phyloP scores from a whole-genome alignment of 1,284 basidiomycete genomes.

The Porphyrellus sp. region DNA sequence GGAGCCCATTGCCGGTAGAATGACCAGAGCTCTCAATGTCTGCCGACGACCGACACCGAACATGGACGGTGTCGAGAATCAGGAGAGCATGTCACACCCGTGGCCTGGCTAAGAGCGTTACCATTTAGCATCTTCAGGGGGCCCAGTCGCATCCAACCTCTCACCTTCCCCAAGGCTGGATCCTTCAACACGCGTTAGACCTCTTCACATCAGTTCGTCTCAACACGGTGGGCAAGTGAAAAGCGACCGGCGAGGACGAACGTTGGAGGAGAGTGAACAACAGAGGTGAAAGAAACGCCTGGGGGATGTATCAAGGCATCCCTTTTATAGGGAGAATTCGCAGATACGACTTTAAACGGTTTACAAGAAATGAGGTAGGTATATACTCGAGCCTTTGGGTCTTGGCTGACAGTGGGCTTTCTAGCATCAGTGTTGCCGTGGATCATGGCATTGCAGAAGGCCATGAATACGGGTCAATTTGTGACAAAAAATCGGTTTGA shows the following conservation, averaged over 20 bases:
- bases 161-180: slow-evolving; percentile 60
- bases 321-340: slow-evolving; percentile 91
- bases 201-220: slow-evolving; percentile 36
- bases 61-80: slow-evolving; percentile 1
- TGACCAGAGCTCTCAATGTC: slow-evolving; percentile 48
- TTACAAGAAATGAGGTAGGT: slow-evolving; percentile 81
- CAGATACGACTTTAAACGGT: slow-evolving; percentile 87
- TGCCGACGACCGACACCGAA: slow-evolving; percentile 16
- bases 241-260: slow-evolving; percentile 22
- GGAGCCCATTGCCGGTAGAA: slow-evolving; percentile 47
- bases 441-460: slow-evolving; percentile 88
- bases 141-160: slow-evolving; percentile 37
- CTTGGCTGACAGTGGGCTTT: slow-evolving; percentile 1
- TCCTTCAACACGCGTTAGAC: slow-evolving; percentile 70
- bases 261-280: slow-evolving; percentile 32
- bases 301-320: slow-evolving; percentile 80
- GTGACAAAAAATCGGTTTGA: slow-evolving; percentile 84
- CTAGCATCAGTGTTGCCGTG: slow-evolving; percentile 96
- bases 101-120: slow-evolving; percentile 17
- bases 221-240: slow-evolving; percentile 26
- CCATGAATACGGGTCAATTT: slow-evolving; percentile 78
- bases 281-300: slow-evolving; percentile 44
- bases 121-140: slow-evolving; percentile 30
- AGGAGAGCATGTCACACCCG: background rate
- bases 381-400: background rate